These are phyloP conservation scores for Aureobasidium pullulans DNA, from an alignment of 2,329 filamentous ascomycete species.

Conservation along the genomic window DNA sequence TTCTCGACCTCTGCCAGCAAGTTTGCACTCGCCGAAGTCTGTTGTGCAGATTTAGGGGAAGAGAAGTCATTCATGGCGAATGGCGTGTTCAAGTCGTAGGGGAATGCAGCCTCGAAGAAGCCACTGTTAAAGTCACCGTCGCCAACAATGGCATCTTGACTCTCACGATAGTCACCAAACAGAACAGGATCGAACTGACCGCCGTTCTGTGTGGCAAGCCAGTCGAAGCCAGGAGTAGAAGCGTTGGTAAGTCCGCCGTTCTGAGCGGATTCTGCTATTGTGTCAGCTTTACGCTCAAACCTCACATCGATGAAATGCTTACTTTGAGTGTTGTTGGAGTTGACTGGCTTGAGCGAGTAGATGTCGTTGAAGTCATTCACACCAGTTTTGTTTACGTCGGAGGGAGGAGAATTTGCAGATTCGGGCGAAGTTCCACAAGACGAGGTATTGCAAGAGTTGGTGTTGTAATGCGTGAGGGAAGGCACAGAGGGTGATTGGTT, in stretches of 20 bases:
- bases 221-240: slow-evolving; percentile 50
- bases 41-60: slow-evolving; percentile 25
- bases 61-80: slow-evolving; percentile 51
- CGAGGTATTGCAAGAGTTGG: slow-evolving; percentile 56
- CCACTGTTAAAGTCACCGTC: slow-evolving; percentile 63
- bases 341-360: slow-evolving; percentile 10
- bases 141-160: slow-evolving; percentile 69
- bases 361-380: slow-evolving; percentile 12
- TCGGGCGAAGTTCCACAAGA: slow-evolving; percentile 68
- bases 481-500: slow-evolving; percentile 46
- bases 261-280: slow-evolving; percentile 1
- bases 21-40: slow-evolving; percentile 37
- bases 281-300: not conserved
- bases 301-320: not conserved
- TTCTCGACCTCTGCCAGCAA: slow-evolving; percentile 73
- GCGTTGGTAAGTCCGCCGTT: not conserved
- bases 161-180: slow-evolving; percentile 87
- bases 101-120: slow-evolving; percentile 58
- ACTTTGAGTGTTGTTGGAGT: slow-evolving; percentile 10
- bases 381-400: slow-evolving; percentile 41
- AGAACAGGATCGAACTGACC: slow-evolving; percentile 85
- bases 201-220: slow-evolving; percentile 71
- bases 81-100: slow-evolving; percentile 66
- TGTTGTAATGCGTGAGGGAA: slow-evolving; percentile 44
- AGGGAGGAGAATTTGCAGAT: slow-evolving; percentile 59